Conservation (phyloP, 495 filamentous ascomycete genomes). For the Lepidopterella palustris region DNA sequence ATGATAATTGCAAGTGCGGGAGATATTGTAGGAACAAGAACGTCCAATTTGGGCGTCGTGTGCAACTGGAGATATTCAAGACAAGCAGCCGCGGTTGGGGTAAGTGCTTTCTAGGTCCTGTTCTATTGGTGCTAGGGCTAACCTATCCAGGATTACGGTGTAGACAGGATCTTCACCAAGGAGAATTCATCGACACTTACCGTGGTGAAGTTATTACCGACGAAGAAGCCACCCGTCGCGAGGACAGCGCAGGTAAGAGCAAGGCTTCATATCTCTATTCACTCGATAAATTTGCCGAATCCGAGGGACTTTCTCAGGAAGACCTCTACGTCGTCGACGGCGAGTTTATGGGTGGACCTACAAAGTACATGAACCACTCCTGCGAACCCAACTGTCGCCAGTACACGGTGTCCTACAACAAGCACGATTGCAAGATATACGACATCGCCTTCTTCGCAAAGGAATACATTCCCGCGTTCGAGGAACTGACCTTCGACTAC, state of each 20-base stretch:
- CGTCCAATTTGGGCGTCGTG: conserved; percentile 67
- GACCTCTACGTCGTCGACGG: conserved; percentile 53
- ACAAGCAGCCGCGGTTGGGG: conserved; percentile 76
- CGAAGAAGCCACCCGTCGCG: conserved; percentile 59
- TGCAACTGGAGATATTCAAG: conserved; percentile 76
- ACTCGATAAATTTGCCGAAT: conserved; percentile 69
- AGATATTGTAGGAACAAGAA: conserved; percentile 68
- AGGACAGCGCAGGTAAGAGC: conserved; percentile 42
- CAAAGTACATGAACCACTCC: conserved; percentile 62
- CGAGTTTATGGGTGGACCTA: conserved; percentile 49
- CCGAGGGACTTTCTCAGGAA: conserved; percentile 24
- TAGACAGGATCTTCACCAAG: conserved; percentile 57
- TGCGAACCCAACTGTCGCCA: conserved; percentile 72
- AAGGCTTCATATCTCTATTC: conserved; percentile 74
- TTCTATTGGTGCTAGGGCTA: not conserved
- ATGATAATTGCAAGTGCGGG: conserved; percentile 60
- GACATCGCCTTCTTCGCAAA: conserved; percentile 83
- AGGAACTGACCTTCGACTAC: conserved; percentile 83
- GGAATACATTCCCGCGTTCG: conserved; percentile 56
- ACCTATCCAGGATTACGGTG: conserved; percentile 57
- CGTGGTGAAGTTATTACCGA: conserved; percentile 80
- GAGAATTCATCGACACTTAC: conserved; percentile 85
- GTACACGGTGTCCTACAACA: conserved; percentile 74
- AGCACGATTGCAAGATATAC: conserved; percentile 68
- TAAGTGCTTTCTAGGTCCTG: conserved; percentile 31